These are phyloP conservation scores for Colletotrichum sp. DNA, from an alignment of 2,329 filamentous ascomycete species.

Conservation along the genomic window DNA sequence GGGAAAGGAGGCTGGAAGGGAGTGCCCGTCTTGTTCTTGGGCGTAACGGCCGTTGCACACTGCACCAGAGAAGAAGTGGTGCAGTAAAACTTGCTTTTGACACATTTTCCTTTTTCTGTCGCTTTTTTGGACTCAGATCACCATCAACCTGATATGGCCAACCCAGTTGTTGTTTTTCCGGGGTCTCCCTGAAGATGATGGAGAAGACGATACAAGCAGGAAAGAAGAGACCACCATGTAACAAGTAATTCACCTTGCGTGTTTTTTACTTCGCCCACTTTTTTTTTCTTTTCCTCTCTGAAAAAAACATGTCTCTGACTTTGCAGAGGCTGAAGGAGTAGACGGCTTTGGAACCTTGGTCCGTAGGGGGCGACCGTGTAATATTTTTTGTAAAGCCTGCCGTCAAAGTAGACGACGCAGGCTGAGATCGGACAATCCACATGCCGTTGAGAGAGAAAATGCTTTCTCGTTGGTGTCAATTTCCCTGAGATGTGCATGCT, in stretches of 20 bases:
- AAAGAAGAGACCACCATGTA: conserved; percentile 14
- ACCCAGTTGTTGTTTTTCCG: conserved; percentile 13
- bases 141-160: background rate
- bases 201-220: conserved; percentile 7
- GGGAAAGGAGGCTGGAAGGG: background rate
- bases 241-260: conserved; percentile 19
- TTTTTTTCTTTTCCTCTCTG: background rate
- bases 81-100: conserved; percentile 15
- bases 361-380: background rate
- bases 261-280: background rate
- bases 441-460: conserved; percentile 2
- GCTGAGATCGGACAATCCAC: background rate
- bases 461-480: background rate
- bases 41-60: conserved; percentile 19
- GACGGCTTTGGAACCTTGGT: background rate
- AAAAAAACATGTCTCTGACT: background rate
- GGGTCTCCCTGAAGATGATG: background rate
- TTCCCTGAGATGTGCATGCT: background rate
- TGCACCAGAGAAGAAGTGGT: conserved; percentile 1
- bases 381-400: background rate
- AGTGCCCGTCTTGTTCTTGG: conserved; percentile 12
- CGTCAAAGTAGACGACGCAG: background rate
- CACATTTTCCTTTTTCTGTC: background rate
- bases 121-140: conserved; percentile 1
- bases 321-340: background rate